Conservation (phyloP, 768 basidiomycete genomes). For the Lanmaoa rubissima region DNA sequence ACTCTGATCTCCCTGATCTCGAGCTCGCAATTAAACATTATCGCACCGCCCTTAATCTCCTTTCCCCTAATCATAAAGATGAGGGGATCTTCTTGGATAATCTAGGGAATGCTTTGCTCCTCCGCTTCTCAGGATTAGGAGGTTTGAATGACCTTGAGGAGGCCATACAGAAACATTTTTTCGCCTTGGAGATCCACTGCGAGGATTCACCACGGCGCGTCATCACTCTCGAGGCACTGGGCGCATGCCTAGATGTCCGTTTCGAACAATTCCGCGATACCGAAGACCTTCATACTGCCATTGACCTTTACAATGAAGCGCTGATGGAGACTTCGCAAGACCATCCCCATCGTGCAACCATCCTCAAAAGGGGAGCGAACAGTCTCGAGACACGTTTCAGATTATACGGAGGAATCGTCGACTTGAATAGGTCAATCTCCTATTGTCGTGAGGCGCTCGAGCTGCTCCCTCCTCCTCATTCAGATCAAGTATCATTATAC, state of each 20-base stretch:
- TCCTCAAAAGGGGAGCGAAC: conserved; percentile 17
- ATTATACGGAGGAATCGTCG: conserved; percentile 13
- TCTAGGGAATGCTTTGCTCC: conserved; percentile 26
- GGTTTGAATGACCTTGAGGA: conserved; percentile 20
- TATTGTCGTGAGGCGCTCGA: conserved; percentile 25
- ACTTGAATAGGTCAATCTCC: conserved; percentile 30
- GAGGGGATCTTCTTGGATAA: conserved; percentile 15
- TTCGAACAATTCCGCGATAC: conserved; percentile 23
- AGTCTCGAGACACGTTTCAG: conserved; percentile 17
- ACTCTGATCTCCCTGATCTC: conserved; percentile 23
- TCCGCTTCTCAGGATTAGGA: conserved; percentile 22
- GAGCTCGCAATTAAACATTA: conserved; percentile 28
- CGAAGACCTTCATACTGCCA: conserved; percentile 25
- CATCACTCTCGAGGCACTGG: conserved; percentile 22
- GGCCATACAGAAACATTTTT: conserved; percentile 26
- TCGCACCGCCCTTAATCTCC: conserved; percentile 17
- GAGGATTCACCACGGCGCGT: conserved; percentile 11
- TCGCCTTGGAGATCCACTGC: conserved; percentile 22
- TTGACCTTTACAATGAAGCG: conserved; percentile 28
- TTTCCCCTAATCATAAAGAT: conserved; percentile 15
- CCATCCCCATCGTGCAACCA: conserved; percentile 13
- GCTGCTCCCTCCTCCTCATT: conserved; percentile 13
- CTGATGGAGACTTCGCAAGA: conserved; percentile 17
- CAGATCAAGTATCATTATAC: conserved; percentile 13
- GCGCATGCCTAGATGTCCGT: conserved; percentile 23